These are phyloP conservation scores for Datisca glomerata DNA, from an alignment of 306 rosid genomes.

Conservation along the genomic window DNA sequence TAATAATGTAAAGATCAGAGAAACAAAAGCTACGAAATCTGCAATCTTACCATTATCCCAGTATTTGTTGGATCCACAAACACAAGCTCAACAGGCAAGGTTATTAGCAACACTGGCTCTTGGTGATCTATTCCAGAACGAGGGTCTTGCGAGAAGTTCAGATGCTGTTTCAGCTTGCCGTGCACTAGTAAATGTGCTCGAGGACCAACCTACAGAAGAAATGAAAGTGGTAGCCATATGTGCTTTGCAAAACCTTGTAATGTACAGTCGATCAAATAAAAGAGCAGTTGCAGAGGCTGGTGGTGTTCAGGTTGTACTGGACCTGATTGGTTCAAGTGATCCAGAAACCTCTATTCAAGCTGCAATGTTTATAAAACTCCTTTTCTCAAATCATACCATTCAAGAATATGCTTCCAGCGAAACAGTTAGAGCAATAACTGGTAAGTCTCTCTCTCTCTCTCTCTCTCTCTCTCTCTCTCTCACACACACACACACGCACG, in stretches of 20 bases:
- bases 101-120: conserved; percentile 94
- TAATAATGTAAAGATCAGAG: conserved; percentile 92
- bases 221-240: conserved; percentile 99
- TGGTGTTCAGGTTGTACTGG: conserved; percentile 97
- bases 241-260: conserved; percentile 96
- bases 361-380: conserved; percentile 92
- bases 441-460: conserved; percentile 38
- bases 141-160: conserved; percentile 81
- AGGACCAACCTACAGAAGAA: conserved; percentile 98
- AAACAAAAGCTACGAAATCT: conserved; percentile 79
- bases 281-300: conserved; percentile 99
- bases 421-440: conserved; percentile 92
- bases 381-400: conserved; percentile 91
- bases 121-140: conserved; percentile 94
- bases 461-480: conserved; percentile 11
- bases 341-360: conserved; percentile 96
- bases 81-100: conserved; percentile 97
- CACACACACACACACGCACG: background rate
- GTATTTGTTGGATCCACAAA: conserved; percentile 97
- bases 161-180: conserved; percentile 99
- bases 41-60: conserved; percentile 89
- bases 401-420: conserved; percentile 99
- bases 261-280: conserved; percentile 87
- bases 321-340: conserved; percentile 87
- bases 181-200: conserved; percentile 95